phyloP scores from a whole-genome alignment of 2,329 filamentous ascomycete genomes.

The Colletotrichum aenigma region DNA sequence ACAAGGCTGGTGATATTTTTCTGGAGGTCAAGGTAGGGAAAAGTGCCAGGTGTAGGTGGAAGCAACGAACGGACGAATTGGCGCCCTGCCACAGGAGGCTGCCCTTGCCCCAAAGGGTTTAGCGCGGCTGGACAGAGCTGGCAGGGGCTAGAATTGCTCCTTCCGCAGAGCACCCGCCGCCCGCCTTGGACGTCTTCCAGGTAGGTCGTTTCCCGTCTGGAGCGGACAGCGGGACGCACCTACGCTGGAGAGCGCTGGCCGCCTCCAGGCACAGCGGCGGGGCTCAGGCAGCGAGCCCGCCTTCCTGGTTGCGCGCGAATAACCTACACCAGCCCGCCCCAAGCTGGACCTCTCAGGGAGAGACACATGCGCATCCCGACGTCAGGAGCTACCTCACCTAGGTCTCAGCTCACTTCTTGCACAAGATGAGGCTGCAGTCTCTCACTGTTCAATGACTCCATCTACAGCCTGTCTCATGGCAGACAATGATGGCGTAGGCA shows the following conservation, averaged over 20 bases:
- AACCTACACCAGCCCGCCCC: not conserved
- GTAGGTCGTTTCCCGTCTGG: not conserved
- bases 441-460: not conserved
- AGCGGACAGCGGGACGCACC: not conserved
- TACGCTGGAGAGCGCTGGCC: not conserved
- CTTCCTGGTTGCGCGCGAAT: not conserved
- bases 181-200: not conserved
- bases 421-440: not conserved
- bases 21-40: conserved; percentile 21
- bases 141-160: conserved; percentile 12
- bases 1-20: conserved; percentile 26
- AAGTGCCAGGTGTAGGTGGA: conserved; percentile 20
- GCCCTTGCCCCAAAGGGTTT: conserved; percentile 10
- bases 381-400: not conserved
- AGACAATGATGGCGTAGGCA: not conserved
- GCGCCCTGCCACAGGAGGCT: conserved; percentile 19
- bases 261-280: conserved; percentile 10
- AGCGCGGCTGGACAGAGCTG: not conserved
- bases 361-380: conserved; percentile 6
- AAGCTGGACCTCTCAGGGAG: conserved; percentile 19
- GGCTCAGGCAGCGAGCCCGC: not conserved
- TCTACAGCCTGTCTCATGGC: not conserved
- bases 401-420: not conserved
- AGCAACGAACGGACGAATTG: conserved; percentile 23
- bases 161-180: not conserved